phyloP scores from a whole-genome alignment of 192 early-diverging fungal genomes.

The Diversispora epigaea region DNA sequence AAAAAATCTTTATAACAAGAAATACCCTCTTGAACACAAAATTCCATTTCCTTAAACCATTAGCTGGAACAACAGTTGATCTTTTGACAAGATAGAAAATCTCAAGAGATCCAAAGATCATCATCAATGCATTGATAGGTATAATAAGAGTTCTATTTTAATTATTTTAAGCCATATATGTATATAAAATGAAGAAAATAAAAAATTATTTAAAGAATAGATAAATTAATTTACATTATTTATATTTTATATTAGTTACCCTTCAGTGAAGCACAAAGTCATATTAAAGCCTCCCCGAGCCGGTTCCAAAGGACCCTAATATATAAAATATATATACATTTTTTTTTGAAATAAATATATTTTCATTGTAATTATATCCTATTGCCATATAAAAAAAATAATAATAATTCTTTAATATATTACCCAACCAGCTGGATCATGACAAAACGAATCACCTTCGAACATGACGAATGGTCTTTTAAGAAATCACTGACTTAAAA shows the following conservation, averaged over 20 bases:
- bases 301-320: conserved; percentile 34
- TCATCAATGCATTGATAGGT: neutral
- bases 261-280: conserved; percentile 36
- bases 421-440: conserved; percentile 51
- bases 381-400: too few relatives aligned
- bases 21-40: conserved; percentile 1
- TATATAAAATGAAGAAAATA: neutral
- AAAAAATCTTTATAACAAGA: neutral
- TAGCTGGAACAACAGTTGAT: conserved; percentile 2
- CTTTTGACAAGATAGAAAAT: neutral
- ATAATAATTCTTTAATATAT: neutral
- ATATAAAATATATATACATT: neutral
- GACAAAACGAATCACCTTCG: conserved; percentile 24
- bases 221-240: neutral
- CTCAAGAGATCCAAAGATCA: conserved; percentile 19
- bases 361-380: neutral
- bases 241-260: conserved; percentile 24
- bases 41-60: conserved; percentile 21
- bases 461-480: neutral
- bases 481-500: too few relatives aligned
- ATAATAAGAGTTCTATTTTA: neutral
- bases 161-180: neutral
- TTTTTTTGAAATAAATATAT: neutral
- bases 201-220: neutral
- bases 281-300: conserved; percentile 25